These are phyloP conservation scores for Aeschynomene evenia DNA, from an alignment of 306 rosid species.

Conservation along the genomic window DNA sequence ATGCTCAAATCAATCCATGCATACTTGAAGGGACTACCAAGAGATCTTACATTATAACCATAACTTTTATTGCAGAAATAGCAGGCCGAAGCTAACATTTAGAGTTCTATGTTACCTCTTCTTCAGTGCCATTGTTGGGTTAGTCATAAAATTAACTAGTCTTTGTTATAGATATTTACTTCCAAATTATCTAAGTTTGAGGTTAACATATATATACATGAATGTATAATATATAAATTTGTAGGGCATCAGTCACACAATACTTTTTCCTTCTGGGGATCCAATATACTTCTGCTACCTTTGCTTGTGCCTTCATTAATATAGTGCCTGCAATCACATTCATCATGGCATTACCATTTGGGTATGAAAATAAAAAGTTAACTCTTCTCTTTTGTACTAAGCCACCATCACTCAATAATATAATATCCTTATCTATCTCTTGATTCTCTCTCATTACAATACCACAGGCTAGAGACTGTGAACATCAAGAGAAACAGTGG, in stretches of 20 bases:
- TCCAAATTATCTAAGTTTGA: neutral
- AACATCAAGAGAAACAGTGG: conserved; percentile 71
- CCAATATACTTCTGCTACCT: conserved; percentile 88
- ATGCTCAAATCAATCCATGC: neutral
- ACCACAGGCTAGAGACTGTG: conserved; percentile 64
- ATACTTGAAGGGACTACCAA: neutral
- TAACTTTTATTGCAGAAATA: conserved; percentile 54
- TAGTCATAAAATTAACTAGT: conserved; percentile 30
- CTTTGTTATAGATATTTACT: neutral
- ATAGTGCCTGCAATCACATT: conserved; percentile 78
- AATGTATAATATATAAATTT: too few relatives aligned
- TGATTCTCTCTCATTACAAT: conserved; percentile 1
- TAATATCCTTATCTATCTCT: neutral
- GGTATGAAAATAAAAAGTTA: conserved; percentile 41
- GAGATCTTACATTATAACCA: neutral
- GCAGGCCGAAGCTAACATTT: conserved; percentile 59
- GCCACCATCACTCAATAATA: neutral
- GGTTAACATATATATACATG: conserved; percentile 9
- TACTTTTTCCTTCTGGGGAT: conserved; percentile 84
- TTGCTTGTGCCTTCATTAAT: conserved; percentile 82
- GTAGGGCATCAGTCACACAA: conserved; percentile 80
- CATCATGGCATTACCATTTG: conserved; percentile 76
- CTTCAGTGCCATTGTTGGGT: conserved; percentile 90
- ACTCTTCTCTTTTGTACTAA: neutral
- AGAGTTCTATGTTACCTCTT: conserved; percentile 68